Base-by-base conservation (phyloP, 2,329 filamentous ascomycete genomes). In the Ambrosiella beaveri region DNA sequence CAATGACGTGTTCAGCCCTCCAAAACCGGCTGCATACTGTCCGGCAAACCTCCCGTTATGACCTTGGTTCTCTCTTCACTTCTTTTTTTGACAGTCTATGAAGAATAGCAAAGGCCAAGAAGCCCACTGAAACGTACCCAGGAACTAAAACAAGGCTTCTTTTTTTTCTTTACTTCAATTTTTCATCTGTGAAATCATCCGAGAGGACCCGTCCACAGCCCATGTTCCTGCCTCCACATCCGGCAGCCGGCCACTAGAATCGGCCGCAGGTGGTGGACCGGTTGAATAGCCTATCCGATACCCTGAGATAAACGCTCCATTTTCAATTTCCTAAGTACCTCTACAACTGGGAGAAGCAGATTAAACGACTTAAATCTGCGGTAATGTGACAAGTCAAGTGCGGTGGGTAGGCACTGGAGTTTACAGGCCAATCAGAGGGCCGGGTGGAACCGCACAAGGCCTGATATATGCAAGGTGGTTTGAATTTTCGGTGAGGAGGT, bases 401-500 rank as follows among this genome's bases (percentile, higher is more conserved):
- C 39, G 11, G 39, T 41, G 39, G 39, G n/a, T 12, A n/a, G 15
- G 15, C 12, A 49, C 13, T 9, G 17, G 13, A 36, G 27, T 35
- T 19, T 19, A 7, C 9, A 2, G 4, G 47, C 47, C 15, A 51
- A 51, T 51, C 19, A 51, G 7, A 49, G 17, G 5, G 7, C 27
- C 17, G 8, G 8, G 17, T 12, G 15, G 15, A n/a, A 49, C 45
- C 45, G 40, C 19, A 35, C 4, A 19, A 15, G 51, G 12, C 36
- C 13, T n/a, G 38, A 38, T 8, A 35, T 27, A 27, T 55, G 53
- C 53, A 55, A 12, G 53, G 13, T 12, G 19, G 15, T 27, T 55
- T 27, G 15, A 12, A 44, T 58, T 54, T 12, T 58, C 57, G 57
- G 57, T 58, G 57, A 58, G 40, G 38, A 41, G 40, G 37, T 17